These are phyloP conservation scores for Paecilomyces variotii DNA, from an alignment of 2,329 filamentous ascomycete genomes.

Conservation along the genomic window DNA sequence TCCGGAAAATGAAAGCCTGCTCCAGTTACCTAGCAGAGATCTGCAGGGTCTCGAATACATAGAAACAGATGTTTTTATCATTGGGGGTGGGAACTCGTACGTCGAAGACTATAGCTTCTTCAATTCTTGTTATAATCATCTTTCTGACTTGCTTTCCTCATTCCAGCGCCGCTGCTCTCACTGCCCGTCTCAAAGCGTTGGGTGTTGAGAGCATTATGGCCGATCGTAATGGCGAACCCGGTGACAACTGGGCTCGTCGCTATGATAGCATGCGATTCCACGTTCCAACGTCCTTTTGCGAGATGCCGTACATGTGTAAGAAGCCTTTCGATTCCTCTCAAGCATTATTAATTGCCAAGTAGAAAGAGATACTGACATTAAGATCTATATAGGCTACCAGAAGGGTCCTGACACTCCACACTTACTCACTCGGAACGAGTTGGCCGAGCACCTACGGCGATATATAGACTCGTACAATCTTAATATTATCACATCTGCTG, in stretches of 20 bases:
- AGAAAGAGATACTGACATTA: background rate
- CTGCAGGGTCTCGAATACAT: background rate
- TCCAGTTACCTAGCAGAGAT: background rate
- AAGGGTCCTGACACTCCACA: background rate
- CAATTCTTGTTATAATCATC: background rate
- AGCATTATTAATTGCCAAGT: no score
- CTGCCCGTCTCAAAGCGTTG: conserved; percentile 39
- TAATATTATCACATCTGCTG: conserved; percentile 22
- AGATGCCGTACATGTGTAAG: conserved; percentile 26
- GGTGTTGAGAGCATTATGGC: conserved; percentile 36
- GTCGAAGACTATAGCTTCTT: background rate
- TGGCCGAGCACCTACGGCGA: background rate
- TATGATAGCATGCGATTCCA: conserved; percentile 41
- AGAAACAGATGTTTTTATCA: background rate
- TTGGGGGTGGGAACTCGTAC: background rate
- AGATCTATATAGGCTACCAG: background rate
- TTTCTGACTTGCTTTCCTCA: background rate
- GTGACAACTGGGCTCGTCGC: conserved; percentile 40
- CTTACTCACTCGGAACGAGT: background rate
- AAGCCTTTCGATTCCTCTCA: background rate
- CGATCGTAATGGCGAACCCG: conserved; percentile 34
- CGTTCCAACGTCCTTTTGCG: conserved; percentile 26
- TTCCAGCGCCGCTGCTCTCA: conserved; percentile 31
- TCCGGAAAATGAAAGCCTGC: background rate
- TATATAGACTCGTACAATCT: conserved; percentile 25